These are phyloP conservation scores for Xylaria polymorpha DNA, from an alignment of 2,329 filamentous ascomycete genomes.

Conservation along the genomic window DNA sequence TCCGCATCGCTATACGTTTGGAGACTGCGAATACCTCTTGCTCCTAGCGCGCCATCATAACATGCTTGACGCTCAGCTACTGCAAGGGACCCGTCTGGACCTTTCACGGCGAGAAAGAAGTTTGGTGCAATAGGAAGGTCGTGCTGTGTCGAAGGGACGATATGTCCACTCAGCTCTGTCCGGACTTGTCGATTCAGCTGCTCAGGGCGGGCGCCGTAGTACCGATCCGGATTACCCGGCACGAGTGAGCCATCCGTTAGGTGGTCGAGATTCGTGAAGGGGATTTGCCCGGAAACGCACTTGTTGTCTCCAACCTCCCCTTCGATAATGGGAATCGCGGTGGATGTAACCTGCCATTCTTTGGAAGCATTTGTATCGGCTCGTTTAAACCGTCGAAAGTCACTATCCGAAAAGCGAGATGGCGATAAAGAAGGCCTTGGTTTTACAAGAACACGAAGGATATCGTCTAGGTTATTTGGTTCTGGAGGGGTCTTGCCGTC, in stretches of 20 bases:
- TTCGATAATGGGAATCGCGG: not conserved
- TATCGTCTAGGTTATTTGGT: slow-evolving; percentile 1
- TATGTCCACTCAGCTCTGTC: not conserved
- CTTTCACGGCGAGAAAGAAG: slow-evolving; percentile 19
- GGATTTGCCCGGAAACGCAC: not conserved
- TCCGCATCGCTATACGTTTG: too few species aligned
- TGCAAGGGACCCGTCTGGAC: not conserved
- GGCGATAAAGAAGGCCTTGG: not conserved
- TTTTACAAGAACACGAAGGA: too few species aligned
- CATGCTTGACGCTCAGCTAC: too few species aligned
- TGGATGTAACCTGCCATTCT: not conserved
- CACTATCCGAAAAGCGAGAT: not conserved
- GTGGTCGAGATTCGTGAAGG: not conserved
- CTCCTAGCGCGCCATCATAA: too few species aligned
- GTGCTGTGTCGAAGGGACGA: not conserved
- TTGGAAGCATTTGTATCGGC: not conserved
- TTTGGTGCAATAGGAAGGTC: slow-evolving; percentile 7
- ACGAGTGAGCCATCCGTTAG: slow-evolving; percentile 3
- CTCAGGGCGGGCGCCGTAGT: slow-evolving; percentile 8
- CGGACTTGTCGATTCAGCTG: not conserved
- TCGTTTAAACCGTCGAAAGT: not conserved
- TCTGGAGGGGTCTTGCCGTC: not conserved
- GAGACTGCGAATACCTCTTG: too few species aligned
- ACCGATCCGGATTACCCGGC: not conserved
- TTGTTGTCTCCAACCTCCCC: not conserved